These are phyloP conservation scores for Oryza coarctata DNA, from an alignment of 176 grass and related monocot species.

Conservation along the genomic window DNA sequence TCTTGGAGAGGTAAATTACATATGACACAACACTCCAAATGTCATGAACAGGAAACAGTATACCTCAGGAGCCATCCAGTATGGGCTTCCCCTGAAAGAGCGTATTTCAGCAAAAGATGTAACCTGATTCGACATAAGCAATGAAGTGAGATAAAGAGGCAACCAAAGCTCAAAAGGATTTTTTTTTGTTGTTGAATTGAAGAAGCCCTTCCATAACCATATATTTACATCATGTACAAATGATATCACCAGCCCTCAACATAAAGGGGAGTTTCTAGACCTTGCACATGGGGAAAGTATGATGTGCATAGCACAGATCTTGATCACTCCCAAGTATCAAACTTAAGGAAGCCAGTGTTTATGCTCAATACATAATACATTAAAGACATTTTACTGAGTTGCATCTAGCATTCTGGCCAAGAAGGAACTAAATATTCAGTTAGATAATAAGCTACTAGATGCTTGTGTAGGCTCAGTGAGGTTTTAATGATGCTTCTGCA, in stretches of 20 bases:
- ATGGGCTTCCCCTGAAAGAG: constrained; percentile 59
- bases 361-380: constrained; percentile 3
- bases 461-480: neutral
- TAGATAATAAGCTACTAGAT: neutral
- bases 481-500: neutral
- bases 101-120: constrained; percentile 50
- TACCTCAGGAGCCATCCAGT: constrained; percentile 86
- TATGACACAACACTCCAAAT: neutral
- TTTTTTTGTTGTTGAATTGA: neutral
- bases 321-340: neutral
- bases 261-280: neutral
- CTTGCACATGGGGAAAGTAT: neutral
- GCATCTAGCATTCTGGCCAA: neutral
- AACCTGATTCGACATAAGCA: constrained; percentile 46
- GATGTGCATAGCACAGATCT: neutral
- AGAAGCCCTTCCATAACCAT: constrained; percentile 1
- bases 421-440: constrained; percentile 9
- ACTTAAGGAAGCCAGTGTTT: neutral
- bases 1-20: constrained; percentile 24
- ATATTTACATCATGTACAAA: neutral
- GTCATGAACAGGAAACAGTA: neutral
- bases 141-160: neutral
- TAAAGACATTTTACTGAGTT: neutral
- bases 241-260: neutral
- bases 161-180: neutral